Conservation (phyloP, 2,329 filamentous ascomycete species). For the Trichoderma breve region DNA sequence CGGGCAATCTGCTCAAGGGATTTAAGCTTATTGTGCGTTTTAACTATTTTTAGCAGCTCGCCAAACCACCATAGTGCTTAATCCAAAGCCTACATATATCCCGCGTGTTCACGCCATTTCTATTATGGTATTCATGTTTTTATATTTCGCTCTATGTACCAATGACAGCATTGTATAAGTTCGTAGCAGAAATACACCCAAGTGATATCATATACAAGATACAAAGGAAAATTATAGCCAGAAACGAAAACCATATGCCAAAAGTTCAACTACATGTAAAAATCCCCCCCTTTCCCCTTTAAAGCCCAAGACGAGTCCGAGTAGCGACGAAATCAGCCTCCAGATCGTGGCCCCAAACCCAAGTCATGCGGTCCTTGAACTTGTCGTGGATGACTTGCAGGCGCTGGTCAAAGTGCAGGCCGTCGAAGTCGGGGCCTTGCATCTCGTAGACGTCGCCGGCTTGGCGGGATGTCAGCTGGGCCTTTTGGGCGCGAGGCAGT, state of each 20-base stretch:
- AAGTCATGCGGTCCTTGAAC: constrained; percentile 13
- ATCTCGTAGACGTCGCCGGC: constrained; percentile 16
- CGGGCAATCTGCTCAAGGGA: not conserved
- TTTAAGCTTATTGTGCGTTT: not conserved
- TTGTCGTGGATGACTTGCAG: constrained; percentile 14
- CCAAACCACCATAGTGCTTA: not conserved
- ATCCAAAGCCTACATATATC: not conserved
- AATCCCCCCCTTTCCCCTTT: not conserved
- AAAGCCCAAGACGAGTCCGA: constrained; percentile 10
- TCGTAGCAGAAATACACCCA: not conserved
- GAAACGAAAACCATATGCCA: not conserved
- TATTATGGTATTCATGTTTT: not conserved
- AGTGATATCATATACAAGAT: constrained; percentile 5
- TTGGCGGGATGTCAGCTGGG: constrained; percentile 9
- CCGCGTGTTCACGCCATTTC: not conserved
- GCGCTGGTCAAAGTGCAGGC: constrained; percentile 6
- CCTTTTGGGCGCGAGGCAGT: constrained; percentile 1
- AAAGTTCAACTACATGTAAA: not conserved
- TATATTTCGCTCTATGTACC: not conserved
- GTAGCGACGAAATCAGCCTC: constrained; percentile 9
- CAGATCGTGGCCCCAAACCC: constrained; percentile 11
- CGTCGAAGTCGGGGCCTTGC: constrained; percentile 9
- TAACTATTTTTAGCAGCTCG: not conserved
- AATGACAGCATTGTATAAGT: not conserved
- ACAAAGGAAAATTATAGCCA: not conserved